A percentile compares a stretch with the other conserved stretches of the same genome.
Conservation (phyloP, 2,329 filamentous ascomycete genomes). For the Aspergillus sp. region DNA sequence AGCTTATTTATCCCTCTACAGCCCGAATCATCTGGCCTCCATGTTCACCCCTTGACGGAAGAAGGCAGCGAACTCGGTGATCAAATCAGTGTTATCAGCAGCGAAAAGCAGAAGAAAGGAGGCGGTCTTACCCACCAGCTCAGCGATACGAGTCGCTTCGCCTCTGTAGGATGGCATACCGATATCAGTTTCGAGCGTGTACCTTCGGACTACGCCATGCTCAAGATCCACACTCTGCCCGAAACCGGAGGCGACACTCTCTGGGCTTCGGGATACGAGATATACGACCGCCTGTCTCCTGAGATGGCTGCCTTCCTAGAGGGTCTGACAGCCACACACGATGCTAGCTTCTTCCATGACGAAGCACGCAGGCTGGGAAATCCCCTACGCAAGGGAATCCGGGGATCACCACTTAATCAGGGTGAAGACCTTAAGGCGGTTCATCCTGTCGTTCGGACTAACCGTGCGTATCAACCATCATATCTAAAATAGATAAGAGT, state of each 20-base stretch:
- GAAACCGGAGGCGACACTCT: constrained; percentile 62
- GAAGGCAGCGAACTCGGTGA: constrained; percentile 58
- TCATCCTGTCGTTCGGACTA: constrained; percentile 61
- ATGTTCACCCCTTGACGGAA: constrained; percentile 63
- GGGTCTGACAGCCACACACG: constrained; percentile 58
- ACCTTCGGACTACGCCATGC: constrained; percentile 63
- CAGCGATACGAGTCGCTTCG: constrained; percentile 36
- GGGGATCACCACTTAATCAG: constrained; percentile 58
- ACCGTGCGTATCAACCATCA: constrained; percentile 38
- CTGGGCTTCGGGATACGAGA: constrained; percentile 67
- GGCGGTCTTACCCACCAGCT: constrained; percentile 34
- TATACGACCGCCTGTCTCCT: constrained; percentile 63
- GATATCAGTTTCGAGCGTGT: constrained; percentile 67
- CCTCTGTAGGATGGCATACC: constrained; percentile 55
- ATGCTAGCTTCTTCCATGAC: constrained; percentile 54
- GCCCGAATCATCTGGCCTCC: constrained; percentile 53
- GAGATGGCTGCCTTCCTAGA: constrained; percentile 61
- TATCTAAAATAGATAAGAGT: background rate
- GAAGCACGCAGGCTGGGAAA: constrained; percentile 37
- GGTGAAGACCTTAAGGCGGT: constrained; percentile 54
- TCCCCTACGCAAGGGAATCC: constrained; percentile 45
- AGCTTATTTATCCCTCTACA: constrained; percentile 35
- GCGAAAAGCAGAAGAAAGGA: constrained; percentile 54
- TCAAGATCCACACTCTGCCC: constrained; percentile 60
- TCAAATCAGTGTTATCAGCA: constrained; percentile 66